A percentile compares a stretch with the other conserved stretches of the same genome.
Evolutionary conservation across 2,329 filamentous ascomycete species (phyloP).

Genomic region (Colletotrichum trifolii): DNA sequence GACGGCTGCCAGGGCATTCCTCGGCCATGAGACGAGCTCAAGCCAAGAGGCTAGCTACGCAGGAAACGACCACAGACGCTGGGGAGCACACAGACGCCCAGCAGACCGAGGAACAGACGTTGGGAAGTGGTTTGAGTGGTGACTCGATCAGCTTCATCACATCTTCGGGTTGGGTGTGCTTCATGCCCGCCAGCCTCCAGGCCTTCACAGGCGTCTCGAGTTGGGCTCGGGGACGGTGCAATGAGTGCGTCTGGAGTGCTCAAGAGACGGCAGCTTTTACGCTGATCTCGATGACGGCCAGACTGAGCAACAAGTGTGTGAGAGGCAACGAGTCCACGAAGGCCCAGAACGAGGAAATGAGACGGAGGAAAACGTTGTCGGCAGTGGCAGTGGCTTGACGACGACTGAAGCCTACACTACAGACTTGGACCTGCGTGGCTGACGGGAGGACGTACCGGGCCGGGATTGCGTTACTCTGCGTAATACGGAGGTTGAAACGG

Average conservation of each 20-base stretch:
- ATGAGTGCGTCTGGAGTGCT: neutral
- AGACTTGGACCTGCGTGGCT: conserved; percentile 19
- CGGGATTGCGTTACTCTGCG: conserved; percentile 9
- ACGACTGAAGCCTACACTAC: neutral
- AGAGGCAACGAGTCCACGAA: conserved; percentile 12
- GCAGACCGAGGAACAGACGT: neutral
- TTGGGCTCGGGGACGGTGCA: conserved; percentile 2
- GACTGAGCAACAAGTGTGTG: conserved; percentile 22
- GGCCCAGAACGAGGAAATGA: conserved; percentile 28
- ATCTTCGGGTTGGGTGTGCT: conserved; percentile 13
- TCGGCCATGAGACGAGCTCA: too few relatives aligned
- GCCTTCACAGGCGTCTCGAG: conserved; percentile 27
- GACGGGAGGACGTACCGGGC: conserved; percentile 14
- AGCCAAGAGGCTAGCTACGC: too few relatives aligned
- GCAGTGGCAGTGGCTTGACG: conserved; percentile 17
- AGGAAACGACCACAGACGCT: too few relatives aligned
- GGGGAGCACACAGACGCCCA: too few relatives aligned
- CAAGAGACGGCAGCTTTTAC: neutral
- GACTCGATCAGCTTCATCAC: conserved; percentile 21
- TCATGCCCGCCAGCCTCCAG: conserved; percentile 29
- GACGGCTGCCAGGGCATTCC: neutral
- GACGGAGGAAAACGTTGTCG: conserved; percentile 17
- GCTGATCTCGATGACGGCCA: conserved; percentile 30
- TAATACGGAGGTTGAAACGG: conserved; percentile 10
- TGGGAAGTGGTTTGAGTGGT: conserved; percentile 7